Conservation (phyloP, 2,329 filamentous ascomycete genomes). For the Fusarium anthophilum region DNA sequence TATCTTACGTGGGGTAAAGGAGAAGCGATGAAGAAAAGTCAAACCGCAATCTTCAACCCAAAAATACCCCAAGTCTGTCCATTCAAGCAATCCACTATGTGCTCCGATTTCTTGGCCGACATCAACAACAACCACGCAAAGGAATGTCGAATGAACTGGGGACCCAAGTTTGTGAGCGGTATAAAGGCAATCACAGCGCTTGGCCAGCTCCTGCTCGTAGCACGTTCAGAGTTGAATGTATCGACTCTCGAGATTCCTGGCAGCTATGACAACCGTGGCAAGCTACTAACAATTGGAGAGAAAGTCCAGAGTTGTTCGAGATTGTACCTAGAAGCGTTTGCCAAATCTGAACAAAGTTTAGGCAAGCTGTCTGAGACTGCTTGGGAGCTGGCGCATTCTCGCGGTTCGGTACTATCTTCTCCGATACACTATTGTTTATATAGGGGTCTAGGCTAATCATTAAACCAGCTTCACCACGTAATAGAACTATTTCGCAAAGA, state of each 20-base stretch:
- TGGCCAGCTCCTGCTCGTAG: background rate
- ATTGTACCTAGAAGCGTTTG: background rate
- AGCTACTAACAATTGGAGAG: background rate
- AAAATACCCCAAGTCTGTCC: background rate
- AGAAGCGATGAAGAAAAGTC: background rate
- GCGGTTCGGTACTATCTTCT: background rate
- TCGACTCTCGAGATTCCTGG: background rate
- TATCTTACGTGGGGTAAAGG: background rate
- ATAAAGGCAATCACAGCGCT: background rate
- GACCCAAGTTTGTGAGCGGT: background rate
- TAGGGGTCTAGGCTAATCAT: background rate
- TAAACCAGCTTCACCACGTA: background rate
- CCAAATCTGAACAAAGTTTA: background rate
- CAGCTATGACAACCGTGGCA: background rate
- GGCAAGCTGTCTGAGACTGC: background rate
- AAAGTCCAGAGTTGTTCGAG: background rate
- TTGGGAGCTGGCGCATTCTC: background rate
- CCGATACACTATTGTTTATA: background rate
- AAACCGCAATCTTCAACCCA: accelerated
- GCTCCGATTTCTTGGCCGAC: background rate
- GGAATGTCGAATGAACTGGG: background rate
- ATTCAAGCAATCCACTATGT: background rate
- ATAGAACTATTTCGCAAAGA: background rate
- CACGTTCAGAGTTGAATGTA: background rate
- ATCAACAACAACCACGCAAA: background rate